A percentile compares a stretch with the other conserved stretches of the same genome.
Evolutionary conservation across 257 asterid genomes (phyloP).

Genomic region (Coffea canephora): DNA sequence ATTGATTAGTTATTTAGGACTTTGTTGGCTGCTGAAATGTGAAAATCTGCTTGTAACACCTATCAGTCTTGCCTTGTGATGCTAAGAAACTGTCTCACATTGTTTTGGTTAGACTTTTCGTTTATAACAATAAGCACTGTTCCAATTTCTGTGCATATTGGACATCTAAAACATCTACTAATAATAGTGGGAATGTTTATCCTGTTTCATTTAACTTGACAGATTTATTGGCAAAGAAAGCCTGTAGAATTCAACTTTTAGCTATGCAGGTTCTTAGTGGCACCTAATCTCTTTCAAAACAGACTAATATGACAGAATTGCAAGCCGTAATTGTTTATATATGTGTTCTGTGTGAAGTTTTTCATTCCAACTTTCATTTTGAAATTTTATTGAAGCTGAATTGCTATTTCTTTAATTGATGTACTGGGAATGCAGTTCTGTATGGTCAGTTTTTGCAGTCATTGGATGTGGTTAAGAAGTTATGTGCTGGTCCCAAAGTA

Average conservation of each 20-base stretch:
- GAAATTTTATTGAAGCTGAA: background rate
- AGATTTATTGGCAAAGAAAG: background rate
- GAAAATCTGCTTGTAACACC: background rate
- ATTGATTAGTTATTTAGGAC: background rate
- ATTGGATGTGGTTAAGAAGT: background rate
- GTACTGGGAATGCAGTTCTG: background rate
- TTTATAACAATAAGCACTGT: background rate
- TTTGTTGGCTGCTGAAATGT: background rate
- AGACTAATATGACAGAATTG: constrained; percentile 1
- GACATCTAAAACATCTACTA: background rate
- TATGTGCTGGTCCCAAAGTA: background rate
- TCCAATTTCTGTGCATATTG: background rate
- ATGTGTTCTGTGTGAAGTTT: background rate
- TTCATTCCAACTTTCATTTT: background rate
- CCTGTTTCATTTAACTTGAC: no score
- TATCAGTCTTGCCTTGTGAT: background rate
- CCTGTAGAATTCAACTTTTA: background rate
- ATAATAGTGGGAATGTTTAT: background rate
- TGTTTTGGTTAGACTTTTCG: background rate
- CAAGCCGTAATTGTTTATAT: background rate
- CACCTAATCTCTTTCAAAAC: background rate
- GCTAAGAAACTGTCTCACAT: no score
- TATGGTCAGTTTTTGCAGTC: background rate
- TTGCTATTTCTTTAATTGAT: background rate
- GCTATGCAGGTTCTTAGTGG: background rate